These are phyloP conservation scores for Closterium sp. DNA, from an alignment of 139 green algal genomes.

Conservation along the genomic window DNA sequence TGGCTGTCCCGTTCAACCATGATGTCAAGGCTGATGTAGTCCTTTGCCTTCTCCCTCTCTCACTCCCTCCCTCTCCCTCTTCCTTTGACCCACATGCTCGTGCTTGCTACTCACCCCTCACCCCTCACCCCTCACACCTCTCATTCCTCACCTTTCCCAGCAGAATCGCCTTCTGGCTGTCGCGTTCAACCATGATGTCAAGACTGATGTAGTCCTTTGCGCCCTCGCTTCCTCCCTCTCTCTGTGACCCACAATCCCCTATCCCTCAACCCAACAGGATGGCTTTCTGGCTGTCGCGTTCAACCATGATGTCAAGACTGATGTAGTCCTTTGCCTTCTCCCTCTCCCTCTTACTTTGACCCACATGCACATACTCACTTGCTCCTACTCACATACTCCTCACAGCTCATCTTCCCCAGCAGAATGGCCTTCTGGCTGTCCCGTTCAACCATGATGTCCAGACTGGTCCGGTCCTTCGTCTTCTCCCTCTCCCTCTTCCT, in stretches of 20 bases:
- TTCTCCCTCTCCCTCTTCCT: no score
- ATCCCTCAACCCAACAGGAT: conserved; percentile 76
- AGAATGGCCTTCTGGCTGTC: conserved; percentile 76
- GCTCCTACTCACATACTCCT: no score
- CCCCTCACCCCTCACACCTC: no score
- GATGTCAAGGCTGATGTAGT: conserved; percentile 62
- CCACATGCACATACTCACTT: no score
- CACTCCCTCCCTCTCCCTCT: no score
- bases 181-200: conserved; percentile 63
- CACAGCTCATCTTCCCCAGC: conserved; percentile 59
- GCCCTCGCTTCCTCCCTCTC: conserved; percentile 61
- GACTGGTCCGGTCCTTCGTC: conserved; percentile 48
- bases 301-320: conserved; percentile 59
- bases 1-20: conserved; percentile 70
- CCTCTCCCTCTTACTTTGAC: conserved; percentile 55
- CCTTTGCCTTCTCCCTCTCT: conserved; percentile 65
- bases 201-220: conserved; percentile 72
- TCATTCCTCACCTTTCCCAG: conserved; percentile 64
- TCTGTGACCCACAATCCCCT: conserved; percentile 19
- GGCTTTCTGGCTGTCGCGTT: conserved; percentile 65
- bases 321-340: conserved; percentile 70
- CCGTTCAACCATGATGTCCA: conserved; percentile 64
- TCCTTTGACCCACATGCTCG: no score
- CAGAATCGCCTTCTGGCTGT: conserved; percentile 77
- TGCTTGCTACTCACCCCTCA: no score